Evolutionary conservation across 2,329 filamentous ascomycete species (phyloP).

Genomic region (Macrophomina phaseolina): DNA sequence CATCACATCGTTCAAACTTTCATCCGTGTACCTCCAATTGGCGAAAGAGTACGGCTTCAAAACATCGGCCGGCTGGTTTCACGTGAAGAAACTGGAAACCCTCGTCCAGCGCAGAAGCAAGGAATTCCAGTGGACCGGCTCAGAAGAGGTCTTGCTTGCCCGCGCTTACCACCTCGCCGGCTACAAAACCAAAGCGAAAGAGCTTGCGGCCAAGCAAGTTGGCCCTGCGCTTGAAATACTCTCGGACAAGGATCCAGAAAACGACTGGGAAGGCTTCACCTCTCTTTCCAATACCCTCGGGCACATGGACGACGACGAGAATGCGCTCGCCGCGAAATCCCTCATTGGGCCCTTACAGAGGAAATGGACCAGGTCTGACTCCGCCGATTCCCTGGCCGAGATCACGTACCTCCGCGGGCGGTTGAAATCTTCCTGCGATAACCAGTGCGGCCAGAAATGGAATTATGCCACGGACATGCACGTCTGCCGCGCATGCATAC

Average conservation of each 20-base stretch:
- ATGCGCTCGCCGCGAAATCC: constrained; percentile 3
- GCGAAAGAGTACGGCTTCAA: neutral
- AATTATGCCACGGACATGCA: neutral
- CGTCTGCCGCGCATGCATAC: constrained; percentile 11
- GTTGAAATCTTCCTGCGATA: constrained; percentile 16
- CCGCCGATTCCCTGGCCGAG: neutral
- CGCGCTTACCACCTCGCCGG: constrained; percentile 1
- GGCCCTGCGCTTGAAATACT: constrained; percentile 9
- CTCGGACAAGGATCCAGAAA: neutral
- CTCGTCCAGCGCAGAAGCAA: neutral
- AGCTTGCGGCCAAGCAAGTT: neutral
- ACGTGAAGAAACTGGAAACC: neutral
- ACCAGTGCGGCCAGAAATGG: neutral
- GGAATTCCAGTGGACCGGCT: constrained; percentile 8
- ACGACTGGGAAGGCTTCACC: constrained; percentile 3
- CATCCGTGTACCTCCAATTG: neutral
- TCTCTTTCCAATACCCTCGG: constrained; percentile 18
- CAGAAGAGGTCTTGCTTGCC: constrained; percentile 1
- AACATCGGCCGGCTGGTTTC: neutral
- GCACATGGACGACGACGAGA: constrained; percentile 8
- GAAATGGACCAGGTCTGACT: neutral
- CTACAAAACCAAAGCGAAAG: neutral
- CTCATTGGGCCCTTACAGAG: constrained; percentile 7
- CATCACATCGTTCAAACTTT: constrained; percentile 10
- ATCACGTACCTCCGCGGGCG: neutral